phyloP scores from a whole-genome alignment of 495 filamentous ascomycete genomes.

The Aspergillus sclerotiicarbonarius region DNA sequence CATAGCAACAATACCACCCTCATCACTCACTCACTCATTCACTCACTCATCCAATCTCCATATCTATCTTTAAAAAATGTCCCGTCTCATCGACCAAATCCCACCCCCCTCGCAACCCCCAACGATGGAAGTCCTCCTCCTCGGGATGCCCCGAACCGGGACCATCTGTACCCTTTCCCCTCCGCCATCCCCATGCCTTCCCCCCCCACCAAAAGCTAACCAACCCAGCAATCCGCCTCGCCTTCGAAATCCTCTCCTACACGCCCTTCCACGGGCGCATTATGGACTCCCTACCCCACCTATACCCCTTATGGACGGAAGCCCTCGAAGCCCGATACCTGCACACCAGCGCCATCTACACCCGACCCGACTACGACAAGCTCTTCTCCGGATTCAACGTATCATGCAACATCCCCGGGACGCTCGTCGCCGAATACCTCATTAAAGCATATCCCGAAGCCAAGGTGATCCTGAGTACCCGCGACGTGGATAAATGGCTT shows the following conservation, averaged over 20 bases:
- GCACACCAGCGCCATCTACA: constrained; percentile 31
- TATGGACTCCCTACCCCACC: constrained; percentile 33
- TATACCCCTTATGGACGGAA: constrained; percentile 48
- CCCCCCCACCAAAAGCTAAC: not conserved
- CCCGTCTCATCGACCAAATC: too few relatives aligned
- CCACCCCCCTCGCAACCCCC: too few relatives aligned
- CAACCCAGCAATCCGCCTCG: constrained; percentile 14
- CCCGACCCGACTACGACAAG: constrained; percentile 51
- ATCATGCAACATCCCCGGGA: constrained; percentile 33
- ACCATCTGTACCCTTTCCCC: constrained; percentile 16
- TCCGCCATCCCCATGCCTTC: not conserved
- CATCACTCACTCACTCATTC: too few relatives aligned
- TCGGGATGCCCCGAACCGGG: constrained; percentile 18
- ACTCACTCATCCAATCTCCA: too few relatives aligned
- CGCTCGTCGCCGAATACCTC: constrained; percentile 41
- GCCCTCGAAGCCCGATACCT: constrained; percentile 46
- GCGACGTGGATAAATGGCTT: constrained; percentile 45
- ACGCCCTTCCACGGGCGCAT: constrained; percentile 23
- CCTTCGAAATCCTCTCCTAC: constrained; percentile 15
- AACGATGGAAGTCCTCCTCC: constrained; percentile 16
- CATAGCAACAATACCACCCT: too few relatives aligned
- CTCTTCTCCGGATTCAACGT: constrained; percentile 48
- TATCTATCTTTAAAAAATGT: too few relatives aligned
- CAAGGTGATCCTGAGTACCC: constrained; percentile 39
- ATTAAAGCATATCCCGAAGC: constrained; percentile 41